A percentile compares a stretch with the other conserved stretches of the same genome.
Conservation (phyloP, 768 basidiomycete genomes). For the Epithele typhae region DNA sequence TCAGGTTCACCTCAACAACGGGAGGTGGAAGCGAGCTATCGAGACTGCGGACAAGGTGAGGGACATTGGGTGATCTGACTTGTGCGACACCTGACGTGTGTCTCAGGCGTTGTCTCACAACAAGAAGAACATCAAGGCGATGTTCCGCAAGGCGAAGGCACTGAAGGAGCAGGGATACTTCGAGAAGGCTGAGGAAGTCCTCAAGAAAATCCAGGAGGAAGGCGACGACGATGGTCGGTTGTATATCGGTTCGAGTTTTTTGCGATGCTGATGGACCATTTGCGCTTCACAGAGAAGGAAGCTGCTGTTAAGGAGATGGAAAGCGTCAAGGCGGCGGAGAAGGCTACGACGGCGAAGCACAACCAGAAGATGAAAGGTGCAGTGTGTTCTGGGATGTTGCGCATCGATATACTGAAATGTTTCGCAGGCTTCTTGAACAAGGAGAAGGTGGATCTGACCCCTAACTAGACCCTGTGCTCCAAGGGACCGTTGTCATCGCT, state of each 20-base stretch:
- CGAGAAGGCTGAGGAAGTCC: slow-evolving; percentile 64
- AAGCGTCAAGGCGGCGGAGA: slow-evolving; percentile 57
- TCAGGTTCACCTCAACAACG: slow-evolving; percentile 75
- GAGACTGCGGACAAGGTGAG: slow-evolving; percentile 81
- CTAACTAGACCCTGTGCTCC: no score
- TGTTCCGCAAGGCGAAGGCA: slow-evolving; percentile 80
- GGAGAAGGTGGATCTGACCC: slow-evolving; percentile 10
- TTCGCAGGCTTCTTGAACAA: slow-evolving; percentile 47
- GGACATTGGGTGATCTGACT: no score
- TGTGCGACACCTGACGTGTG: not conserved
- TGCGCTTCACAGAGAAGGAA: slow-evolving; percentile 35
- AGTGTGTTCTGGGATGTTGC: not conserved
- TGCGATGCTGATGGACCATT: not conserved
- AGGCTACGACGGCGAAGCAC: slow-evolving; percentile 59
- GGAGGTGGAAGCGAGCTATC: slow-evolving; percentile 73
- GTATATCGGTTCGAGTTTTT: no score
- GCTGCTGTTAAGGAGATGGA: slow-evolving; percentile 58
- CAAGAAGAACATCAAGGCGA: slow-evolving; percentile 70
- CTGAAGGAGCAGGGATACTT: slow-evolving; percentile 72
- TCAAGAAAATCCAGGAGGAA: slow-evolving; percentile 62
- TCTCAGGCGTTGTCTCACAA: slow-evolving; percentile 70
- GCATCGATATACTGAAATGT: not conserved
- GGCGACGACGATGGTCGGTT: slow-evolving; percentile 36
- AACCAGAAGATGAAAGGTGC: slow-evolving; percentile 75
- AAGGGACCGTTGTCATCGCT: no score